These are phyloP conservation scores for Stagonosporopsis vannaccii DNA, from an alignment of 2,329 filamentous ascomycete species.

Conservation along the genomic window DNA sequence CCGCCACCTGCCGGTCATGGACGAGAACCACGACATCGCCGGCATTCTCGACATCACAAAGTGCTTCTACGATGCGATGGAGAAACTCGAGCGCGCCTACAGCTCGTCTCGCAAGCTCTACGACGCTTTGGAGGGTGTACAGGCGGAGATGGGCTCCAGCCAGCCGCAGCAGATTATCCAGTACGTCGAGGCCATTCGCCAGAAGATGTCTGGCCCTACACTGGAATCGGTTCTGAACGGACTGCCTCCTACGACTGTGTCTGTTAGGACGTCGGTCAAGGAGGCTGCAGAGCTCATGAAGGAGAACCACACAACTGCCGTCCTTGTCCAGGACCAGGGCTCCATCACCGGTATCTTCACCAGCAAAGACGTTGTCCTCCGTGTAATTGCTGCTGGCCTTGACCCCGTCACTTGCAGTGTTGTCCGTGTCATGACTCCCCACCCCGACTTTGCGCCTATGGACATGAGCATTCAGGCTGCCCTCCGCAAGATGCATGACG, in stretches of 20 bases:
- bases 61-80: conserved; percentile 99
- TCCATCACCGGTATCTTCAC: conserved; percentile 99
- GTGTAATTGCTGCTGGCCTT: conserved; percentile 94
- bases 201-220: conserved; percentile 97
- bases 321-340: conserved; percentile 94
- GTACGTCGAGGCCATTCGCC: conserved; percentile 93
- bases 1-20: conserved; percentile 97
- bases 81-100: conserved; percentile 97
- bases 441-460: conserved; percentile 97
- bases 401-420: conserved; percentile 96
- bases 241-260: conserved; percentile 90
- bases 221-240: conserved; percentile 94
- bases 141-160: conserved; percentile 93
- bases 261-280: conserved; percentile 93
- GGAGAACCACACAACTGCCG: conserved; percentile 96
- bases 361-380: conserved; percentile 97
- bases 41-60: conserved; percentile 99
- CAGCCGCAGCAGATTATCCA: conserved; percentile 99
- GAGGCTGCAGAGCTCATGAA: conserved; percentile 97
- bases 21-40: conserved; percentile 99
- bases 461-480: conserved; percentile 99
- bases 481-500: conserved; percentile 98
- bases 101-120: conserved; percentile 98
- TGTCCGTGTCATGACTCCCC: conserved; percentile 97
- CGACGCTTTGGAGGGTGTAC: conserved; percentile 95